Evolutionary conservation across 1,139 yeast genomes (phyloP).

Genomic region (Kurtzmaniella quercitrusa): DNA sequence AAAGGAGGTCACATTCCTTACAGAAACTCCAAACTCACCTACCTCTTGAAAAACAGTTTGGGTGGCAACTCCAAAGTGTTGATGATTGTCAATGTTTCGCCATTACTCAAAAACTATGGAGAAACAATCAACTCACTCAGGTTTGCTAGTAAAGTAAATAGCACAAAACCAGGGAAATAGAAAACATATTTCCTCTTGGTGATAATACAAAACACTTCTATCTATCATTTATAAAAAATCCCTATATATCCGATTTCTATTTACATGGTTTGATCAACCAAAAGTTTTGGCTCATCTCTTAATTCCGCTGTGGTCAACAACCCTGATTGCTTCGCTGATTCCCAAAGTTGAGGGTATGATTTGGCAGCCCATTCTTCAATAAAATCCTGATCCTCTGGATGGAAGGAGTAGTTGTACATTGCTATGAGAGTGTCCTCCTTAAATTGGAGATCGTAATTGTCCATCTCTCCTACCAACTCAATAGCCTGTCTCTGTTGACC

Average conservation of each 20-base stretch:
- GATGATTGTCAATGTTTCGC: slow-evolving; percentile 90
- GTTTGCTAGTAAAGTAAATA: slow-evolving; percentile 81
- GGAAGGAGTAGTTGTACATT: slow-evolving; percentile 59
- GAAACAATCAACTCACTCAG: slow-evolving; percentile 84
- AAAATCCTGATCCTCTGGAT: slow-evolving; percentile 40
- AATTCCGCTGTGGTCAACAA: slow-evolving; percentile 31
- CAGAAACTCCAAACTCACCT: slow-evolving; percentile 65
- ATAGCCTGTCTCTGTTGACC: slow-evolving; percentile 61
- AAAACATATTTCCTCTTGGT: neutral
- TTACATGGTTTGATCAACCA: neutral
- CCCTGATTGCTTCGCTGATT: slow-evolving; percentile 30
- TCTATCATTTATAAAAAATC: neutral
- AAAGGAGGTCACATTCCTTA: slow-evolving; percentile 41
- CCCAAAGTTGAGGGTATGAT: slow-evolving; percentile 47
- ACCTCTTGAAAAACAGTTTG: slow-evolving; percentile 75
- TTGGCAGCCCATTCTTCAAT: slow-evolving; percentile 52
- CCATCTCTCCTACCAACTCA: slow-evolving; percentile 45
- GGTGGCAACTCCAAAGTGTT: slow-evolving; percentile 85
- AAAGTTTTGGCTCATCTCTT: neutral
- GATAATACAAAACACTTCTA: neutral
- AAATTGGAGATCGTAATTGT: slow-evolving; percentile 48
- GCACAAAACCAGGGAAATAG: slow-evolving; percentile 33
- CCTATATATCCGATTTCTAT: slow-evolving; percentile 5
- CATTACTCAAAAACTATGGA: slow-evolving; percentile 53
- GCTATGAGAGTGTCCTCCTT: slow-evolving; percentile 49